Base-by-base conservation (phyloP, 225 moss, liverwort and hornwort species). In the Anthoceros angustus region DNA sequence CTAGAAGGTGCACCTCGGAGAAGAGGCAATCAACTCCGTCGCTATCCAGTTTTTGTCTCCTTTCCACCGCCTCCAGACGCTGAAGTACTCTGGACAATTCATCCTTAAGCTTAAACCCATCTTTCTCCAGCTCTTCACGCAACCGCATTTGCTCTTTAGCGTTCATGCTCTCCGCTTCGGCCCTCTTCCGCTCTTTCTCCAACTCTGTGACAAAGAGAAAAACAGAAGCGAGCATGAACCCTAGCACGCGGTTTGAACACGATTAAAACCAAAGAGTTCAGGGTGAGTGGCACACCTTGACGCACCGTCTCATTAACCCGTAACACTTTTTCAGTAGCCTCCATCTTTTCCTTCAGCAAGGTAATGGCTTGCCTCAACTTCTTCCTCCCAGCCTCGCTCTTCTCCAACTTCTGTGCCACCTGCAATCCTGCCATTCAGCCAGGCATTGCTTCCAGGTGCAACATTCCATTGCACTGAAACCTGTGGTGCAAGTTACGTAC, bases 341-440 rank as follows among this genome's bases (percentile, higher is more conserved):
- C 87, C 77, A 91, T 49, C 67, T 88, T 91, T 78, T 88, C 95
- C 77, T 91, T 98, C 66, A 98, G 82, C 73, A 91, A 74, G 24
- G 65, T 64, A 66, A 91, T 86, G 50, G 91, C 95, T 76, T 86
- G 88, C 70, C 95, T 88, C 38, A 98, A 73, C 40, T 88, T 98
- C 80, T 87, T 98, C 74, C 95, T 80, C 11, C 83, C 85, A 2
- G 85, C 80, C 78, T 91, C 91, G 49, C 88, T 87, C 69, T 87
- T 98, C 79, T 88, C 95, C 75, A 91, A 73, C 79, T 91, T 98
- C 68, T 88, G 86, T 72, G 67, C 66, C 82, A 87, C 79, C 82
- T 91, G 80, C 67, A 61, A 63, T 32, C 32, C 32, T 32, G 32
- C 32, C 32, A 32, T 32, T 32, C 32, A 32, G 32, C 4, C 32